Evolutionary conservation across 208 protist genomes (phyloP), one percentile per base, ranked within the genome.

Genomic region (Leishmania turanica): DNA sequence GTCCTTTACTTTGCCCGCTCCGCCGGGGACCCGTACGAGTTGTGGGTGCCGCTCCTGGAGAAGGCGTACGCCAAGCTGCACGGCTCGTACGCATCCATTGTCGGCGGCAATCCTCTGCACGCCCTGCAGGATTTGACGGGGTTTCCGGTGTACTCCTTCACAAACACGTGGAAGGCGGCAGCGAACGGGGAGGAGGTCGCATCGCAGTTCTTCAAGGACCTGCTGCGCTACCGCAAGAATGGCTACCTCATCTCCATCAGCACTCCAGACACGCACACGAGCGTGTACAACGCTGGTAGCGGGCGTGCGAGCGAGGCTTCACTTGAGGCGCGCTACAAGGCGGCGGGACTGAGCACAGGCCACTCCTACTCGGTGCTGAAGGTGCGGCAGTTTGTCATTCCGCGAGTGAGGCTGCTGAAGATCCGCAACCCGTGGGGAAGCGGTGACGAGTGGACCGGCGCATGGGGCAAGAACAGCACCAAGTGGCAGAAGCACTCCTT

Each of bases 41-140:
- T 96, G 75, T 97, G 94, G 94, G 85, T 92, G 40, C 86, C 89
- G 15, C 78, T 97, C 42, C 77, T 96, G 40, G 89, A 97, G 83
- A 97, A 97, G 88, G 93, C 91, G 34, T 96, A 97, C 84, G 92
- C 92, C n/a, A 97, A 97, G 83, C n/a, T 92, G 24, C 77, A 92
- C 75, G 94, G 94, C 56, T 92, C 89, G 11, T 96, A 94, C 77
- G 85, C 88, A 15, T 77, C 81, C 34, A 91, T 96, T 69, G 80
- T 78, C n/a, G 87, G 82, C 45, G 93, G 90, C 66, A 84, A 89
- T 69, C 68, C 87, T 5, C 82, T 89, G 24, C 75, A 94, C 31
- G 93, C 89, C 8, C 77, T 97, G 47, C 65, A 88, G 54, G 90
- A 95, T 78, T 81, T 92, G 8, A 91, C 88, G n/a, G 91, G 91